phyloP scores from a whole-genome alignment of 1,284 basidiomycete genomes.

The Malassezia equina region DNA sequence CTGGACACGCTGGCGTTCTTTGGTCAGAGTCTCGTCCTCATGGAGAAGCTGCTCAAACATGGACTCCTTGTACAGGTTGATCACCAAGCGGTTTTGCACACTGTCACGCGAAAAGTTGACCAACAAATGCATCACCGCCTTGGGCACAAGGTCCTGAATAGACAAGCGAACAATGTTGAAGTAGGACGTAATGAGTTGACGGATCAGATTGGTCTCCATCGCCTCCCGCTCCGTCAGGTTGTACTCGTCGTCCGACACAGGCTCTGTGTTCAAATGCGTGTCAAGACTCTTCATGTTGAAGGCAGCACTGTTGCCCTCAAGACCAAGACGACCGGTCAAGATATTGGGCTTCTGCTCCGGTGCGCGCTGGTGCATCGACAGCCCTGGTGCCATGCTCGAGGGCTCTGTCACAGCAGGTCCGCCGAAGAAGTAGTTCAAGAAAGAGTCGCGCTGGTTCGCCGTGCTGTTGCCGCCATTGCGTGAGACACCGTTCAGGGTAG shows the following conservation, averaged over 20 bases:
- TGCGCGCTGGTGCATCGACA: slow-evolving; percentile 12
- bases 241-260: slow-evolving; percentile 48
- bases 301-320: slow-evolving; percentile 69
- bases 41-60: slow-evolving; percentile 81
- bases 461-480: not conserved
- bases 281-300: slow-evolving; percentile 98
- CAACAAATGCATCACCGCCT: slow-evolving; percentile 58
- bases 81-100: slow-evolving; percentile 88
- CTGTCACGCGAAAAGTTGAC: slow-evolving; percentile 94
- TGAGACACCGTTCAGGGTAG: not conserved
- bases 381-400: slow-evolving; percentile 20
- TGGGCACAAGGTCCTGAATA: slow-evolving; percentile 93
- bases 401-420: slow-evolving; percentile 33
- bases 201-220: slow-evolving; percentile 90
- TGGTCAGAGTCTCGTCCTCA: slow-evolving; percentile 89
- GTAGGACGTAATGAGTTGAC: slow-evolving; percentile 86
- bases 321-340: slow-evolving; percentile 56
- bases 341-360: slow-evolving; percentile 25
- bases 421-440: slow-evolving; percentile 47
- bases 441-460: slow-evolving; percentile 27
- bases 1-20: slow-evolving; percentile 86
- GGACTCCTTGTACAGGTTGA: slow-evolving; percentile 68
- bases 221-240: slow-evolving; percentile 69
- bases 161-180: slow-evolving; percentile 91
- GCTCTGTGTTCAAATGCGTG: slow-evolving; percentile 57